phyloP scores from a whole-genome alignment of 2,329 filamentous ascomycete species.

The Fusarium chaquense region DNA sequence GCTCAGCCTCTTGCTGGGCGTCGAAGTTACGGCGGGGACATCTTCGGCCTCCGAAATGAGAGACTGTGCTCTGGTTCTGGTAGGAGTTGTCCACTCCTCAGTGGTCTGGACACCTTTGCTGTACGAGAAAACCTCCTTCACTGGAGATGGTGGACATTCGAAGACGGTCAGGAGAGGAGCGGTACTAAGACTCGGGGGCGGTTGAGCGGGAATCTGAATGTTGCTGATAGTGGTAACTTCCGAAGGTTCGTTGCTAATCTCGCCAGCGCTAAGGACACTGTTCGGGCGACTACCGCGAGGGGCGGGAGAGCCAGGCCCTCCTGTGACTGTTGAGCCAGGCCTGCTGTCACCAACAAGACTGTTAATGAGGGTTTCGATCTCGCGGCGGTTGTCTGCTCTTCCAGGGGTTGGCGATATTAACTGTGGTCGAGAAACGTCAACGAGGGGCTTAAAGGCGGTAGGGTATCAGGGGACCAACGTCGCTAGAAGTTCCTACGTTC shows the following conservation, averaged over 20 bases:
- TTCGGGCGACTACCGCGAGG: constrained; percentile 81
- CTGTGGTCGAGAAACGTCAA: constrained; percentile 42
- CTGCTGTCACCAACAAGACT: constrained; percentile 84
- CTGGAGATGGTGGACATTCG: constrained; percentile 80
- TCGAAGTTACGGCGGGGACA: constrained; percentile 64
- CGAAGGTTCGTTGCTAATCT: constrained; percentile 80
- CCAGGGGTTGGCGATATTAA: constrained; percentile 77
- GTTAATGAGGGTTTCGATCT: constrained; percentile 88
- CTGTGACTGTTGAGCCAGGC: constrained; percentile 74
- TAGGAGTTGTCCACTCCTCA: constrained; percentile 74
- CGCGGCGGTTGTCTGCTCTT: constrained; percentile 75
- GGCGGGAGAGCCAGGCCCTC: constrained; percentile 73
- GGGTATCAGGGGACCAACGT: constrained; percentile 67
- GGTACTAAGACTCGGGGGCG: constrained; percentile 77
- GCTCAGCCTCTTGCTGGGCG: constrained; percentile 79
- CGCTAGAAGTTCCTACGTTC: constrained; percentile 74
- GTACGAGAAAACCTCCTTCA: constrained; percentile 91
- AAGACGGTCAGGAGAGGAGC: constrained; percentile 80
- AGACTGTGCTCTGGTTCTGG: constrained; percentile 59
- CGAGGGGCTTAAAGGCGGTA: constrained; percentile 30
- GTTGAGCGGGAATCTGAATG: constrained; percentile 57
- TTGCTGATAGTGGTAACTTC: constrained; percentile 66
- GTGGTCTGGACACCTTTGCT: constrained; percentile 96
- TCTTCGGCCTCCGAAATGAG: constrained; percentile 71
- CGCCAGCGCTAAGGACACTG: constrained; percentile 85